These are phyloP conservation scores for Clausena lansium DNA, from an alignment of 345 rosid species.

Conservation along the genomic window DNA sequence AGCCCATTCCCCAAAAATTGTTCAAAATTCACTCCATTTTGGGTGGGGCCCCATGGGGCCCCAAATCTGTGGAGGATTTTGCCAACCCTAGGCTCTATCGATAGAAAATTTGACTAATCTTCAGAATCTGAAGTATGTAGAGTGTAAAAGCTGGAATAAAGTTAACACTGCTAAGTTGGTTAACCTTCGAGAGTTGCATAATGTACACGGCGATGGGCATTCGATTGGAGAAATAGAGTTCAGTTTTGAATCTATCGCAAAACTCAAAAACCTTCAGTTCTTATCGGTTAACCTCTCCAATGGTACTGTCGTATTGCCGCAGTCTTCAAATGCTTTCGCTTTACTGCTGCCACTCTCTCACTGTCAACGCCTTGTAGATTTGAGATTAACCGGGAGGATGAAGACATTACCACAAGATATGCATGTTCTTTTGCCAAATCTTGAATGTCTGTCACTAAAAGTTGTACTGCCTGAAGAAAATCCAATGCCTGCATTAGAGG, in stretches of 20 bases:
- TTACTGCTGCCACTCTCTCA: background rate
- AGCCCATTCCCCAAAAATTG: too few relatives aligned
- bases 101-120: background rate
- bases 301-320: too few relatives aligned
- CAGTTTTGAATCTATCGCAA: background rate
- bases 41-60: too few relatives aligned
- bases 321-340: background rate
- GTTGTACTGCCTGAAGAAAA: background rate
- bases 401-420: background rate
- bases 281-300: background rate
- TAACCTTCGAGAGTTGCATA: constrained; percentile 1
- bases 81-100: too few relatives aligned
- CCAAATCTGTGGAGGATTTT: too few relatives aligned
- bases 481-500: background rate
- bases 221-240: background rate
- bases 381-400: background rate
- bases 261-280: background rate
- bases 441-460: background rate
- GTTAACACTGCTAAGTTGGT: background rate
- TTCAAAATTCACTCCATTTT: too few relatives aligned
- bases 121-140: background rate
- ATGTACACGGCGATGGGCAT: too few relatives aligned
- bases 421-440: background rate
- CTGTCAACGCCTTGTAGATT: background rate
- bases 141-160: background rate